Evolutionary conservation across 345 rosid species (phyloP), one percentile per base, ranked within the genome.

Genomic region (Dipteronia dyeriana): DNA sequence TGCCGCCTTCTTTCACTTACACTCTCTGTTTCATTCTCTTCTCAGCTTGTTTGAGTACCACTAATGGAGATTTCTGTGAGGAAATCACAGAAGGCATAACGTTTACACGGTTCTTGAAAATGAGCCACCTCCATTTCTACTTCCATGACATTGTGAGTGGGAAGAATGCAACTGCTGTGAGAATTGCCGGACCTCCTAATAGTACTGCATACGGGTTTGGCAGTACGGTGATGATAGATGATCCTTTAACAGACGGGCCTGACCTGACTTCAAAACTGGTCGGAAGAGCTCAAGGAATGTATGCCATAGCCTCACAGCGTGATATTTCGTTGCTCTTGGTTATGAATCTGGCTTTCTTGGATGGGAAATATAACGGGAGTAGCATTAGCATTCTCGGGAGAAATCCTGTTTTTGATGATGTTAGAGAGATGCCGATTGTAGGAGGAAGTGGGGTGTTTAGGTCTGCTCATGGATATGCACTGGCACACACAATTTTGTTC

Each of bases 371-470:
- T 49, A 86, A 84, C 25, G 87, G 89, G 0, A 86, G 87, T 68
- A 84, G 84, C 68, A 74, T 83, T 17, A 83, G 83, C 29, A 66
- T 85, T 69, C 71, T 83, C 13, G 88, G 86, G 26, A 76, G 81
- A 65, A 86, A 80, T 60, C 53, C 25, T 0, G 82, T 80, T 57
- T 3, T 70, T 2, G 26, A 80, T 3, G 78, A 77, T 71, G 76
- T 80, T 31, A 86, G 86, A 75, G 87, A 86, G 68, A 84, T 86
- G 87, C 86, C 83, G 2, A 74, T 86, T 71, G 78, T 84, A 68
- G 89, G 89, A 61, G 89, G 86, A 3, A 78, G 84, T 62, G 87
- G 89, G 62, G 79, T 82, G 70, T 84, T 84, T 78, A 81, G 87
- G 67, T 76, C 75, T 67, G 84, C 84, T 59, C 72, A 75, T 38